Base-by-base conservation (phyloP, 768 basidiomycete genomes). In the Pleurotus eryngii region DNA sequence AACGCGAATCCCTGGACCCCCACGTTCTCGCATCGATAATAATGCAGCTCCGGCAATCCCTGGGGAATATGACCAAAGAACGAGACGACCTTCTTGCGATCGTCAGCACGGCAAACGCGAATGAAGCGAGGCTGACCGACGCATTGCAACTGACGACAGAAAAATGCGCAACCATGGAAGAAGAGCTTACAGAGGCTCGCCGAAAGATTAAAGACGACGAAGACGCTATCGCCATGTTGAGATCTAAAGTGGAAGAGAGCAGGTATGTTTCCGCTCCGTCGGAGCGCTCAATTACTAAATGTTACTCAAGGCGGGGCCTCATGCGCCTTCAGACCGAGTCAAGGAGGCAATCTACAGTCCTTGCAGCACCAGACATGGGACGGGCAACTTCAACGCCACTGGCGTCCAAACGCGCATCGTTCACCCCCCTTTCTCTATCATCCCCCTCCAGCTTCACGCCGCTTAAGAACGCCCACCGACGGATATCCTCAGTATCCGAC, bases 241-340 rank as follows among this genome's bases (percentile, higher is more conserved):
- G 92, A 37, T 77, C 82, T n/a, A 93, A 92, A 68, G 89, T 93
- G 3, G 91, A 93, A 64, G 91, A 93, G 70, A 91, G 89, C 77
- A 81, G 91, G 90, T 89, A 63, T 18, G 66, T 35, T 48, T 40
- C 62, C 14, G 38, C 49, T 12, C n/a, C 15, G 1, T 55, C 47
- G 18, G 30, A 18, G 43, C 15, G 37, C 30, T 35, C 39, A 26
- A 47, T 40, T 60, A 9, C 57, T 56, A 57, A 60, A 46, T 6
- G 22, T 24, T 1, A 37, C 12, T 43, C 39, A 66, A 91, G 91
- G 63, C 87, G 91, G 46, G 92, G 90, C 22, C 77, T 94, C 51
- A 94, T 94, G 92, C 82, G 89, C 15, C 77, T 94, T 7, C 92
- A 94, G 67, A 83, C 85, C 7, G 90, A 94, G 69, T 88, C 75